Conservation (phyloP, 805 yeast species). For the Zygosaccharomyces gambellarensis region DNA sequence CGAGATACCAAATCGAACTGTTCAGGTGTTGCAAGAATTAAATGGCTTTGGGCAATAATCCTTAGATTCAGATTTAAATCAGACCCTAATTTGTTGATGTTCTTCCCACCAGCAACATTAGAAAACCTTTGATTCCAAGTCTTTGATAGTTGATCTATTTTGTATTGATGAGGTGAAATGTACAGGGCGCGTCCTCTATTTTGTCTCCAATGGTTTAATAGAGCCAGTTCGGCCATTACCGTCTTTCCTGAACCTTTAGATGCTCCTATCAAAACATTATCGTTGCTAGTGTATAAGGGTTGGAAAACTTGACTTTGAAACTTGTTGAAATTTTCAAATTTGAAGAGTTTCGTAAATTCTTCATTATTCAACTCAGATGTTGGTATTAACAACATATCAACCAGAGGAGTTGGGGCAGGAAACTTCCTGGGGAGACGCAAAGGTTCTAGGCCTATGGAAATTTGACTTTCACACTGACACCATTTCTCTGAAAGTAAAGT, state of each 20-base stretch:
- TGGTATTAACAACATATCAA: conserved; percentile 41
- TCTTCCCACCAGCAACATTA: conserved; percentile 51
- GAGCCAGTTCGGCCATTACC: conserved; percentile 63
- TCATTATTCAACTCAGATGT: conserved; percentile 44
- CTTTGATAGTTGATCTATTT: conserved; percentile 43
- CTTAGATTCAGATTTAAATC: conserved; percentile 52
- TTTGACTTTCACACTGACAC: conserved; percentile 66
- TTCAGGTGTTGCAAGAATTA: conserved; percentile 71
- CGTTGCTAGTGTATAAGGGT: conserved; percentile 51
- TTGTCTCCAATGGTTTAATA: conserved; percentile 67
- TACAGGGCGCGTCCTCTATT: conserved; percentile 69
- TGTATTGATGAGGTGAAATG: conserved; percentile 57
- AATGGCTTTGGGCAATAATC: conserved; percentile 54
- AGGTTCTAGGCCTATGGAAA: conserved; percentile 46
- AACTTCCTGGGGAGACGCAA: conserved; percentile 29
- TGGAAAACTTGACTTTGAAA: conserved; percentile 71
- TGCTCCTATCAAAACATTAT: conserved; percentile 61
- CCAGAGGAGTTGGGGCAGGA: conserved; percentile 25
- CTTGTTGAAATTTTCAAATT: conserved; percentile 56
- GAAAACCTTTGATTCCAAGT: conserved; percentile 52
- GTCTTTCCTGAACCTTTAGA: conserved; percentile 78
- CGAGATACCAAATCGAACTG: conserved; percentile 72
- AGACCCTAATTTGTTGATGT: conserved; percentile 47
- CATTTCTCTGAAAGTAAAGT: conserved; percentile 75
- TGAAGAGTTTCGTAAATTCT: conserved; percentile 44